These are phyloP conservation scores for Scutellaria galericulata DNA, from an alignment of 257 asterid genomes.

Conservation along the genomic window DNA sequence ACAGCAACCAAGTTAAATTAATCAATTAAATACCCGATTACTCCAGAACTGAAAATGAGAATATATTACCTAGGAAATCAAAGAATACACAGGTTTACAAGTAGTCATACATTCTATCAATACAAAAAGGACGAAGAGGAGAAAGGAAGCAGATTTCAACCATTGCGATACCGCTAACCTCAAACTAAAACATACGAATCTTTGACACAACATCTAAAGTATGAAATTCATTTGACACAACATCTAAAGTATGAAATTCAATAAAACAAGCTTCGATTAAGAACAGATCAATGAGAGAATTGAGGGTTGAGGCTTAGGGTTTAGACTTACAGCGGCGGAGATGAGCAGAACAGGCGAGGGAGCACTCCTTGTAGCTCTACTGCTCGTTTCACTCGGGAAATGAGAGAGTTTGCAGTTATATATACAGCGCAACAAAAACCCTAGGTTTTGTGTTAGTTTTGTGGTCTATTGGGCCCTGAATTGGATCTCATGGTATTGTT, in stretches of 20 bases:
- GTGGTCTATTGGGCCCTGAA: constrained; percentile 5
- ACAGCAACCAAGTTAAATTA: too few relatives aligned
- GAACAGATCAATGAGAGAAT: background rate
- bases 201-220: background rate
- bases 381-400: constrained; percentile 7
- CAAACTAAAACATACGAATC: background rate
- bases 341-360: constrained; percentile 23
- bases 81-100: too few relatives aligned
- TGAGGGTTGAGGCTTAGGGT: background rate
- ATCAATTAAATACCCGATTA: background rate
- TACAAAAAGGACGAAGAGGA: background rate
- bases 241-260: background rate
- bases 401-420: background rate
- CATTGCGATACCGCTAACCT: constrained; percentile 6
- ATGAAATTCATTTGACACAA: background rate
- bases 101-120: background rate
- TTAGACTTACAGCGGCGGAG: constrained; percentile 38
- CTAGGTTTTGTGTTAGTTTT: constrained; percentile 24
- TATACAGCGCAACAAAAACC: constrained; percentile 28
- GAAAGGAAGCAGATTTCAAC: background rate
- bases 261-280: background rate
- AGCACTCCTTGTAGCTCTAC: constrained; percentile 27
- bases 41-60: background rate
- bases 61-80: background rate
- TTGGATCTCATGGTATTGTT: background rate